Conservation (phyloP, 2,329 filamentous ascomycete genomes). For the Penicillium hordei region DNA sequence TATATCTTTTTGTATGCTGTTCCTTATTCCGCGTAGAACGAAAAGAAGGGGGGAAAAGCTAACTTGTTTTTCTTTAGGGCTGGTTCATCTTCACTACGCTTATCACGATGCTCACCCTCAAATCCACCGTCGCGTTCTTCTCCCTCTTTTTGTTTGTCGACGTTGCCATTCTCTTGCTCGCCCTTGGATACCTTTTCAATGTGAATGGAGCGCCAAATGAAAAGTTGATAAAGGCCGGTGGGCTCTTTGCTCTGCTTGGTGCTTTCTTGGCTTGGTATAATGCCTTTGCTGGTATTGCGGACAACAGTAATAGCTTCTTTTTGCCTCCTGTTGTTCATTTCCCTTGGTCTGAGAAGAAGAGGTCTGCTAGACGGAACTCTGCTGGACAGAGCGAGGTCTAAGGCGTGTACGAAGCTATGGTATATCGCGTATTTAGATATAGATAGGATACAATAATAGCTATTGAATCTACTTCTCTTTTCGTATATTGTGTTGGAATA, state of each 20-base stretch:
- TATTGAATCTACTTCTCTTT: not conserved
- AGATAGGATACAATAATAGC: not conserved
- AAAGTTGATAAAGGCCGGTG: conserved; percentile 45
- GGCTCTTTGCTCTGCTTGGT: conserved; percentile 54
- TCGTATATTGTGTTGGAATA: no score
- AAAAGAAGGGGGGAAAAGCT: not conserved
- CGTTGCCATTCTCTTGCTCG: conserved; percentile 68
- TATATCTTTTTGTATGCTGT: conserved; percentile 56
- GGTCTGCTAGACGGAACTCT: not conserved
- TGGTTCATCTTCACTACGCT: conserved; percentile 82
- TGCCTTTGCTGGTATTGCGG: conserved; percentile 56
- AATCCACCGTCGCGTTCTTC: conserved; percentile 74
- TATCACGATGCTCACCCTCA: conserved; percentile 68
- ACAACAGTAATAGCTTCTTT: conserved; percentile 47
- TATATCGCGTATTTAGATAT: not conserved
- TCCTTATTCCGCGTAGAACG: not conserved
- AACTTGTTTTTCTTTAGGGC: conserved; percentile 39
- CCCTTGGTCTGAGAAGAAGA: conserved; percentile 25
- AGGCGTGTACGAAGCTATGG: not conserved
- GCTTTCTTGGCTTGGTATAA: conserved; percentile 58
- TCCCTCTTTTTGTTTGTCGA: conserved; percentile 72
- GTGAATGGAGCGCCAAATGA: conserved; percentile 12
- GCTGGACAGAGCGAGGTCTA: not conserved
- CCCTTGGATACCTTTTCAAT: conserved; percentile 58
- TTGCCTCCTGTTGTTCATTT: conserved; percentile 27